Base-by-base conservation (phyloP, 805 yeast genomes). In the Sugiyamaella floridensis region DNA sequence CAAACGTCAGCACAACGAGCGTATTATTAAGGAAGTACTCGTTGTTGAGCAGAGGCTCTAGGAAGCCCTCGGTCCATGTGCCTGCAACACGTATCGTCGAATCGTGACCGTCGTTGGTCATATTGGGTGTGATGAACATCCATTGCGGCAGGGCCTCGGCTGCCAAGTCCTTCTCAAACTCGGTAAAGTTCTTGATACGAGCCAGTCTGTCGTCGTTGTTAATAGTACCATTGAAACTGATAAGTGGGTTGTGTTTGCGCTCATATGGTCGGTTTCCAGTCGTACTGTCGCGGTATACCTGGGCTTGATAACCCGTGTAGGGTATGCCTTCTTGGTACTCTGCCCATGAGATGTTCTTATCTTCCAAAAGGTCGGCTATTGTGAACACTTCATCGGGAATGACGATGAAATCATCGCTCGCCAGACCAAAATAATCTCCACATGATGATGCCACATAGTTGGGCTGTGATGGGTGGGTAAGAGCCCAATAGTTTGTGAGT, bases 381-480 rank as follows among this genome's bases (percentile, higher is more conserved):
- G 74, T 69, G 43, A 80, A 76, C 42, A 78, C 72, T 61, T 77
- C 76, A 26, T 59, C 37, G 48, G 81, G 81, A 45, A 77, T 58
- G 11, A 66, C 53, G 56, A 72, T 69, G 65, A 75, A 77, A 55
- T 70, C 67, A 63, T 77, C 81, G 54, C 70, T 70, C 54, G 67
- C 69, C 50, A 77, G 71, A 26, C 78, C 76, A 55, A 75, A 76
- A 64, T 77, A 74, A 63, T 76, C 80, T 59, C 82, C 82, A 53
- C 72, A 75, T 51, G 71, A 77, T 49, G 78, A 64, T 43, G 77
- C 77, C 51, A 77, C 60, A 62, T 76, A 76, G 67, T 78, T 78
- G 58, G 81, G 80, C 70, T 77, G 77, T 6, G 81, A 76, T 53
- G 81, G 80, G 61, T 76, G 79, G 50, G 79, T 74, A 37, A 76